Conservation (phyloP, 2,329 filamentous ascomycete species). For the Ambrosiella xylebori region DNA sequence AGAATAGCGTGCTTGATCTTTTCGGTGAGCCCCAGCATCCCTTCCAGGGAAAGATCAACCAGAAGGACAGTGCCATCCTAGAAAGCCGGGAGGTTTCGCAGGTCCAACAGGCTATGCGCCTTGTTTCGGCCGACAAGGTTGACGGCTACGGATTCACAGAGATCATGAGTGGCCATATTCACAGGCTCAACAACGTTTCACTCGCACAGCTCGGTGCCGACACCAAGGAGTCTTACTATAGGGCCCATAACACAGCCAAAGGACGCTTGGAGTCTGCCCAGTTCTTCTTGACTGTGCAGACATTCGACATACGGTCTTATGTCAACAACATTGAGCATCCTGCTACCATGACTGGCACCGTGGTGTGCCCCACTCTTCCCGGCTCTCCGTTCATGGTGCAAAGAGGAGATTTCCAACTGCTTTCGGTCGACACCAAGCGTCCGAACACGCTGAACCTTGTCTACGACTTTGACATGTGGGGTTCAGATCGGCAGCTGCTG, state of each 20-base stretch:
- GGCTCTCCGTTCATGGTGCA: conserved; percentile 45
- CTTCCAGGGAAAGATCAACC: conserved; percentile 13
- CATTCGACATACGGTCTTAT: conserved; percentile 33
- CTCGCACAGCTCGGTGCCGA: conserved; percentile 23
- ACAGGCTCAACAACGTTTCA: conserved; percentile 25
- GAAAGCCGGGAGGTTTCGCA: conserved; percentile 23
- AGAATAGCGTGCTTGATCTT: conserved; percentile 34
- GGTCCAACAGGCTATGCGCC: conserved; percentile 22
- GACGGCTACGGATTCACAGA: conserved; percentile 44
- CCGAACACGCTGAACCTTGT: conserved; percentile 41
- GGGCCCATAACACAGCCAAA: conserved; percentile 33
- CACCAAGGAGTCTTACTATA: conserved; percentile 33
- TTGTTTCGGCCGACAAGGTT: conserved; percentile 27
- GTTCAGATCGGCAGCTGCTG: conserved; percentile 32
- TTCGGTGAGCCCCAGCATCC: conserved; percentile 32
- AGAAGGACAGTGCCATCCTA: conserved; percentile 16
- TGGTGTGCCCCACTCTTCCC: conserved; percentile 35
- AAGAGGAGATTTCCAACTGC: conserved; percentile 39
- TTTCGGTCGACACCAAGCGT: conserved; percentile 32
- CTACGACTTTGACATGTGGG: conserved; percentile 44
- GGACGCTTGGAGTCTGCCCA: conserved; percentile 37
- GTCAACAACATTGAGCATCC: conserved; percentile 31
- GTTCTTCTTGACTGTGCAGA: conserved; percentile 41
- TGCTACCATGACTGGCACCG: conserved; percentile 40
- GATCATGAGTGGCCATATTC: conserved; percentile 46